Percentiles rank a stretch among this genome's conserved stretches.
These are phyloP conservation scores for Cercospora janseana DNA, from an alignment of 2,329 filamentous ascomycete species.

Conservation along the genomic window DNA sequence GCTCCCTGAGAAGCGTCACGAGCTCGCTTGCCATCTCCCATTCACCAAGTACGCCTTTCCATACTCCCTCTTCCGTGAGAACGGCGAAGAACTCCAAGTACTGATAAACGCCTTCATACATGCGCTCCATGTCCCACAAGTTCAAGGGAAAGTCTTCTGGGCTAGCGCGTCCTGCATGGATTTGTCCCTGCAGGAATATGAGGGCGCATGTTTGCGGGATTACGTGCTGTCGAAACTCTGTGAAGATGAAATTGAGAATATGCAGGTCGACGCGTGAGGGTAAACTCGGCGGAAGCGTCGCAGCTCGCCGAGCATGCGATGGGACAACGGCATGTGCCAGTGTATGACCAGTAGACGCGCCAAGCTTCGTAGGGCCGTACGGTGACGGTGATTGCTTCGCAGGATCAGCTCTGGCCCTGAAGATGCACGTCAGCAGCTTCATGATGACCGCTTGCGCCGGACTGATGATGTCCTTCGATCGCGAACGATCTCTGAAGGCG, in stretches of 20 bases:
- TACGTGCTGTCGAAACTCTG: slow-evolving; percentile 85
- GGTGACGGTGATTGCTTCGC: slow-evolving; percentile 31
- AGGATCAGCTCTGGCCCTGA: slow-evolving; percentile 59
- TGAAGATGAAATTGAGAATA: slow-evolving; percentile 85
- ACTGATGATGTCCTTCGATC: slow-evolving; percentile 89
- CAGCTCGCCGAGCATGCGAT: slow-evolving; percentile 1
- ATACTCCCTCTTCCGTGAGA: slow-evolving; percentile 78
- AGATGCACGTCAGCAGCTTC: slow-evolving; percentile 86
- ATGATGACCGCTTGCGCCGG: slow-evolving; percentile 91
- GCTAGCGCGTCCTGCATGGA: slow-evolving; percentile 71
- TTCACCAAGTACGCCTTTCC: slow-evolving; percentile 80
- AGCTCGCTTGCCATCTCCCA: slow-evolving; percentile 92
- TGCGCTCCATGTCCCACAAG: slow-evolving; percentile 95
- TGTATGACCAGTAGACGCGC: slow-evolving; percentile 12
- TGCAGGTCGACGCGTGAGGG: slow-evolving; percentile 57
- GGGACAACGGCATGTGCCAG: slow-evolving; percentile 15
- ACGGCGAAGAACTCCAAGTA: slow-evolving; percentile 93
- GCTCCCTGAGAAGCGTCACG: slow-evolving; percentile 77
- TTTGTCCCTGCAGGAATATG: slow-evolving; percentile 89
- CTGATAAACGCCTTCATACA: slow-evolving; percentile 90
- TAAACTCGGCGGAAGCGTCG: slow-evolving; percentile 21
- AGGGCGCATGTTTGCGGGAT: slow-evolving; percentile 93
- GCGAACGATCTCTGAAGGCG: slow-evolving; percentile 69
- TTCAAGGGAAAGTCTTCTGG: slow-evolving; percentile 90
- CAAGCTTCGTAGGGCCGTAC: slow-evolving; percentile 22